A percentile compares a stretch with the other conserved stretches of the same genome.
phyloP scores from a whole-genome alignment of 2,329 filamentous ascomycete genomes.

The Scolecobasidium constrictum region DNA sequence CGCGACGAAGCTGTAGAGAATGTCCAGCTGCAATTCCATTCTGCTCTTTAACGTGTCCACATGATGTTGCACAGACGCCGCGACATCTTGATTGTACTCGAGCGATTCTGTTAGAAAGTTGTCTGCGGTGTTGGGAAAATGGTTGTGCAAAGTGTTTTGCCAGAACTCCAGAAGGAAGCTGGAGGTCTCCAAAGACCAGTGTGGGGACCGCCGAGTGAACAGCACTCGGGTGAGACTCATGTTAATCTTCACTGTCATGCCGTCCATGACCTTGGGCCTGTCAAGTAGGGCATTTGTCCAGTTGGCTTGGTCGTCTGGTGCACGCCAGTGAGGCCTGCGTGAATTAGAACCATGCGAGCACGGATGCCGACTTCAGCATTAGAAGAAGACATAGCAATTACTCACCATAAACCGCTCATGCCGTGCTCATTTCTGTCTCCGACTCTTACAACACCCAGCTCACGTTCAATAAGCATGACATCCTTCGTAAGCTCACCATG shows the following conservation, averaged over 20 bases:
- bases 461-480: background rate
- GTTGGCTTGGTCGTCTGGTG: background rate
- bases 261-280: background rate
- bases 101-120: background rate
- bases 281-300: background rate
- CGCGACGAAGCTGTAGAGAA: background rate
- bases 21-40: conserved; percentile 3
- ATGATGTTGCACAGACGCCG: background rate
- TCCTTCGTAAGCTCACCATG: background rate
- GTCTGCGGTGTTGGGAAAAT: background rate
- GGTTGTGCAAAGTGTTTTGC: background rate
- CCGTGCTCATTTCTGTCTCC: background rate
- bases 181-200: background rate
- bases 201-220: background rate
- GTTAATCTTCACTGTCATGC: background rate
- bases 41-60: background rate
- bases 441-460: background rate
- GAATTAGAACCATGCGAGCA: no score
- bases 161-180: background rate
- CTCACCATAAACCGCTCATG: background rate
- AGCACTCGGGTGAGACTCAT: background rate
- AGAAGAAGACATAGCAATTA: no score
- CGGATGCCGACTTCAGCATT: no score
- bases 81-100: background rate
- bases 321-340: background rate